Percentiles rank a stretch among this genome's conserved stretches.
These are phyloP conservation scores for Ophiostoma sp. DNA, from an alignment of 2,329 filamentous ascomycete genomes.

Conservation along the genomic window DNA sequence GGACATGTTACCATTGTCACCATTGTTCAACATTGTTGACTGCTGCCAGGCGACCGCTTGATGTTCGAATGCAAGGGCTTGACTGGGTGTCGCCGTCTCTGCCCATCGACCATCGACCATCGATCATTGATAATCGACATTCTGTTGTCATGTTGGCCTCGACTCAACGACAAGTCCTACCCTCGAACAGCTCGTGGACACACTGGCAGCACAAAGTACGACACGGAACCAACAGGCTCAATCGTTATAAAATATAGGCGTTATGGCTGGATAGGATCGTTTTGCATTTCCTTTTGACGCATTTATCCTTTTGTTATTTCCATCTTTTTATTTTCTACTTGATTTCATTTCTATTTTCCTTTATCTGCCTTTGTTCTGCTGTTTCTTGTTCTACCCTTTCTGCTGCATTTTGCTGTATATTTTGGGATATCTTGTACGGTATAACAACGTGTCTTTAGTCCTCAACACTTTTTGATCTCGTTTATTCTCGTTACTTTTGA, in stretches of 20 bases:
- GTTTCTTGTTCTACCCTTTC: not conserved
- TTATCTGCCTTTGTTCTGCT: not conserved
- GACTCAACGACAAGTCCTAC: not conserved
- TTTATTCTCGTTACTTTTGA: not conserved
- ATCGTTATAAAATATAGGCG: slow-evolving; percentile 17
- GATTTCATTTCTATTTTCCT: not conserved
- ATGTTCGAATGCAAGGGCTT: not conserved
- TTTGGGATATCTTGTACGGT: slow-evolving; percentile 14
- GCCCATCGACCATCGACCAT: not conserved
- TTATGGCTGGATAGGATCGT: slow-evolving; percentile 23
- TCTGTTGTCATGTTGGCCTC: not conserved
- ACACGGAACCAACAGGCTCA: slow-evolving; percentile 15
- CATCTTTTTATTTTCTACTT: not conserved
- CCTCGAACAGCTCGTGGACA: not conserved
- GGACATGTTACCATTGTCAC: no score
- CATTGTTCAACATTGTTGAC: not conserved
- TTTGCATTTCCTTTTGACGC: slow-evolving; percentile 2
- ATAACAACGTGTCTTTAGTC: not conserved
- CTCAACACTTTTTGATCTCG: not conserved
- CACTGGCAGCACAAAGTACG: slow-evolving; percentile 1
- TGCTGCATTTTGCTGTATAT: not conserved
- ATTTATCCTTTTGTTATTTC: not conserved
- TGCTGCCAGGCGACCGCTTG: not conserved
- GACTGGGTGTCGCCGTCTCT: not conserved
- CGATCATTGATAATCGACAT: no score